phyloP scores from a whole-genome alignment of 2,329 filamentous ascomycete species.

The Hypoxylon sp. region DNA sequence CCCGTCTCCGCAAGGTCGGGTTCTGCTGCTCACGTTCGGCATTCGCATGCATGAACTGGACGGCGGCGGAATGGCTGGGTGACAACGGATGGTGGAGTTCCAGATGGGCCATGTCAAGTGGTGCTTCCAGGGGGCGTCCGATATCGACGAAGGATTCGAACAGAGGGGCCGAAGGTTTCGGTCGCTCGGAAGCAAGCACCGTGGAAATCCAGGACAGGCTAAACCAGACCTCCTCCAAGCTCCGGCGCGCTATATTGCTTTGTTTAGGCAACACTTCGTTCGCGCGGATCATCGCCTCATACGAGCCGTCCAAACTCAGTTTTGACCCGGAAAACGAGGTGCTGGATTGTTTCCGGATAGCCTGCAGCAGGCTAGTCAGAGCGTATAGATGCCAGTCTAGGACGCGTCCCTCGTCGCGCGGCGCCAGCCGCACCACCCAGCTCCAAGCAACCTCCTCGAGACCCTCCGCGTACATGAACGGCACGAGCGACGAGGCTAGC shows the following conservation, averaged over 20 bases:
- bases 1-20: slow-evolving; percentile 17
- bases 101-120: slow-evolving; percentile 65
- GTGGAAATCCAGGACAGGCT: slow-evolving; percentile 65
- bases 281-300: slow-evolving; percentile 61
- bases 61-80: slow-evolving; percentile 60
- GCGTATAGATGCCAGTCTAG: slow-evolving; percentile 41
- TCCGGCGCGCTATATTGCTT: slow-evolving; percentile 51
- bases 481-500: slow-evolving; percentile 57
- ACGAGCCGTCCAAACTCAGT: slow-evolving; percentile 62
- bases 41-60: slow-evolving; percentile 56
- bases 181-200: slow-evolving; percentile 60
- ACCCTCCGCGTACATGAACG: slow-evolving; percentile 65
- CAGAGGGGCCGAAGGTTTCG: slow-evolving; percentile 59
- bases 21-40: slow-evolving; percentile 6
- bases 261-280: slow-evolving; percentile 56
- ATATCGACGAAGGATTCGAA: slow-evolving; percentile 66
- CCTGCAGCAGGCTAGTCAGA: slow-evolving; percentile 56
- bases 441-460: slow-evolving; percentile 64
- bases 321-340: slow-evolving; percentile 47
- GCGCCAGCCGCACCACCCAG: slow-evolving; percentile 61
- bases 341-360: slow-evolving; percentile 51
- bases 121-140: slow-evolving; percentile 56
- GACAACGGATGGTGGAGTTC: slow-evolving; percentile 65
- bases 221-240: slow-evolving; percentile 60
- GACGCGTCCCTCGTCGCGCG: slow-evolving; percentile 40